Base-by-base conservation (phyloP, 768 basidiomycete genomes). In the Termitomyces bulborhizus region DNA sequence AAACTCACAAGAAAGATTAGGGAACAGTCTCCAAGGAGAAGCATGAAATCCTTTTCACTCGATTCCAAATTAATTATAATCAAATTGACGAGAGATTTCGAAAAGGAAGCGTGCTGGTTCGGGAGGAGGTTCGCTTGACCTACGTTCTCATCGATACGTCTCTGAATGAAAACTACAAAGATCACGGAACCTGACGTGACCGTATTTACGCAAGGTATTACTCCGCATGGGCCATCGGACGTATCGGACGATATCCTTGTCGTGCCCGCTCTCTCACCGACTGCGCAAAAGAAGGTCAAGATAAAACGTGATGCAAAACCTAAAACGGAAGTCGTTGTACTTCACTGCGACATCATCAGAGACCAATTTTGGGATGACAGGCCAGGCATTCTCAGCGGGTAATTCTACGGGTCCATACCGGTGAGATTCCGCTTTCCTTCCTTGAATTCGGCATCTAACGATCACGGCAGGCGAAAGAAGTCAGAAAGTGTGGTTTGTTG, bases 51-150 rank as follows among this genome's bases (percentile, higher is more conserved):
- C 75, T 99, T 2, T 95, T 86, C 72, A 75, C 80, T 12, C 78
- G 77, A 13, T 98, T 94, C 63, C 76, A 78, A 4, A 83, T 96
- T 62, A 98, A 98, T 68, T 99, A 98, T 66, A 96, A 90, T 59
- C 71, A 77, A 6, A 67, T 95, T 4, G 77, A 86, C 8, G 74
- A 78, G 1, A 77, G 86, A 56, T 96, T 80, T 64, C 75, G 89
- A 49, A 96, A 95, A 66, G 97, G 97, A 11, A 94, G 88, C 61
- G 77, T 92, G 2, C 66, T 98, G 11, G 79, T 93, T 45, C 82
- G 93, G 54, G 77, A 85, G 60, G 74, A 80, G 71, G 85, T 80
- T 57, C 49, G 62, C 58, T 52, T 49, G 40, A 6, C 16, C 26
- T 46, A 24, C n/a, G 21, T 42, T 13, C 21, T 32, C 26, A 31